phyloP scores from a whole-genome alignment of 352 stramenopile genomes.

The Globisporangium recalcitrans region DNA sequence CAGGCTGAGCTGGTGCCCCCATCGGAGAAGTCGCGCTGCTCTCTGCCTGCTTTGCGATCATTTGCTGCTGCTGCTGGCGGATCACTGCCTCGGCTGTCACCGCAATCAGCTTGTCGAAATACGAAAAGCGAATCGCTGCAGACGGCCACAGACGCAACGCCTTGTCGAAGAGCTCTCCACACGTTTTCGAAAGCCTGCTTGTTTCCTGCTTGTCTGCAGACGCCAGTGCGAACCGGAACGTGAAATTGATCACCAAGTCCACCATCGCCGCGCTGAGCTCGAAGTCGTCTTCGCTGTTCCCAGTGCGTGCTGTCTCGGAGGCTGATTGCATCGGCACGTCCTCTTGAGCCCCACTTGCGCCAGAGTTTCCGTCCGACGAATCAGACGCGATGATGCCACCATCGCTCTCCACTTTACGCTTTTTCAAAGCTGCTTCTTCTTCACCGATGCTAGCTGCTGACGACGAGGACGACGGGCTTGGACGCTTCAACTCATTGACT shows the following conservation, averaged over 20 bases:
- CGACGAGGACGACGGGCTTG: neutral
- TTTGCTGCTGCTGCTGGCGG: constrained; percentile 51
- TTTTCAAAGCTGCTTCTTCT: constrained; percentile 26
- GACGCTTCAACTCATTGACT: constrained; percentile 20
- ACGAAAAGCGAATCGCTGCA: constrained; percentile 82
- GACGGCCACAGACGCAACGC: constrained; percentile 82
- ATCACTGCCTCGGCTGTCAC: constrained; percentile 83
- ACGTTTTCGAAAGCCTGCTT: constrained; percentile 84
- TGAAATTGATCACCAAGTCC: constrained; percentile 91
- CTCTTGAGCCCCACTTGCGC: constrained; percentile 8
- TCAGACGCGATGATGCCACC: constrained; percentile 18
- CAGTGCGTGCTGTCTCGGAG: constrained; percentile 5
- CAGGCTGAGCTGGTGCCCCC: constrained; percentile 15
- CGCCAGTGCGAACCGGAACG: constrained; percentile 80
- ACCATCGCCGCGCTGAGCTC: constrained; percentile 84
- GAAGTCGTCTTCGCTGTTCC: constrained; percentile 79
- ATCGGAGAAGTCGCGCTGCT: neutral
- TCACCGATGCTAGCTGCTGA: neutral
- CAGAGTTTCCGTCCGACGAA: constrained; percentile 14
- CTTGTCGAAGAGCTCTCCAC: constrained; percentile 84
- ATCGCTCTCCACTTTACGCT: constrained; percentile 35
- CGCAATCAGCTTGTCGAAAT: constrained; percentile 90
- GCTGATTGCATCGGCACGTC: constrained; percentile 11
- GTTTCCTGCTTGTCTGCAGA: constrained; percentile 89
- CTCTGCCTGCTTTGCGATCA: constrained; percentile 14